Conservation (phyloP, 139 green algal species). For the Deuterostichococcus epilithicus region DNA sequence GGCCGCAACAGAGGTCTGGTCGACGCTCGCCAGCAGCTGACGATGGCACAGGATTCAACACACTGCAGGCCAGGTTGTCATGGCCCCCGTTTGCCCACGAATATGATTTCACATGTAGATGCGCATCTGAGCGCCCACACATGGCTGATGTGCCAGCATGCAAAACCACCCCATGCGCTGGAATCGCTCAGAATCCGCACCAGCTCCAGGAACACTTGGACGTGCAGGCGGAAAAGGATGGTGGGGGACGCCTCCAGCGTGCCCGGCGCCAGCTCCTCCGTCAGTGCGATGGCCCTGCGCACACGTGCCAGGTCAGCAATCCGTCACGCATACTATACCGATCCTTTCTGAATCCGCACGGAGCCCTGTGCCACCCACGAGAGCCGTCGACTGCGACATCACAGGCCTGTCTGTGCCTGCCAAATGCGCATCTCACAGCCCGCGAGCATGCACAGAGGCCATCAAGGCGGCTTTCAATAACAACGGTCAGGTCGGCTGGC, state of each 20-base stretch:
- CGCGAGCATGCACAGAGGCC: no score
- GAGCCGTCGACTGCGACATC: no score
- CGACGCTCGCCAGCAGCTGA: no score
- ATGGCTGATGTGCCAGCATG: background rate
- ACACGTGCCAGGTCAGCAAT: slow-evolving; percentile 24
- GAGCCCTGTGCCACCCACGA: no score
- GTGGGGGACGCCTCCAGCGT: slow-evolving; percentile 36
- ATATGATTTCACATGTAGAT: background rate
- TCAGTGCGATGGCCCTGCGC: slow-evolving; percentile 26
- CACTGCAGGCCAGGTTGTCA: no score
- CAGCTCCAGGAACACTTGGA: slow-evolving; percentile 69
- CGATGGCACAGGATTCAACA: background rate
- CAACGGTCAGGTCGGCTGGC: slow-evolving; percentile 37
- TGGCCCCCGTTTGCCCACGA: no score
- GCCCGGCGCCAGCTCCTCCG: slow-evolving; percentile 29
- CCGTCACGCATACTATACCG: background rate
- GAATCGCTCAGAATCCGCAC: slow-evolving; percentile 16
- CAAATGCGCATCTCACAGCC: no score
- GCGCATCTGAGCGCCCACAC: background rate
- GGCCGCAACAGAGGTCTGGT: no score
- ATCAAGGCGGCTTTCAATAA: no score
- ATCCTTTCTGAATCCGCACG: background rate
- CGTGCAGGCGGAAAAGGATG: slow-evolving; percentile 53
- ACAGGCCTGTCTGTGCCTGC: no score
- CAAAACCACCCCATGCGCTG: background rate